phyloP scores from a whole-genome alignment of 345 rosid species.

The Lumnitzera littorea region DNA sequence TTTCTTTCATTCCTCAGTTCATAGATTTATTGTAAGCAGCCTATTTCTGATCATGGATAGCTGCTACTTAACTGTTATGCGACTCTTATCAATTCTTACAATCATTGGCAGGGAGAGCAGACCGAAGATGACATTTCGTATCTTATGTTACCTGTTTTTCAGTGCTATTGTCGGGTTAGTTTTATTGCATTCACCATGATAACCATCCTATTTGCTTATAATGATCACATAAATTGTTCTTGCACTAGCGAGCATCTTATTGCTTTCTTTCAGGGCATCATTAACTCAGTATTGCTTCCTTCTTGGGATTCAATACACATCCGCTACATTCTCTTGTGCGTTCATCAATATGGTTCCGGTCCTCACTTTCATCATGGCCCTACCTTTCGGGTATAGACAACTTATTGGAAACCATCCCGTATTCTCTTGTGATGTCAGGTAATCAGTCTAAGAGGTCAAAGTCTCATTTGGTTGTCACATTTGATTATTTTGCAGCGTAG shows the following conservation, averaged over 20 bases:
- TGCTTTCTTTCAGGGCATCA: constrained; percentile 35
- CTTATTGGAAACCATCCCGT: not conserved
- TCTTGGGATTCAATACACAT: constrained; percentile 51
- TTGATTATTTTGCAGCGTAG: constrained; percentile 24
- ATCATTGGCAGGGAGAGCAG: constrained; percentile 41
- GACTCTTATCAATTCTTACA: not conserved
- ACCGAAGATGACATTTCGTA: constrained; percentile 46
- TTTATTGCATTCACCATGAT: not conserved
- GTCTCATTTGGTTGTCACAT: not conserved
- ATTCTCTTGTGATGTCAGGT: too few species aligned
- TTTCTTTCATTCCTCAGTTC: not conserved
- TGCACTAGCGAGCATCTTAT: not conserved
- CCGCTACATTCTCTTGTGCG: constrained; percentile 59
- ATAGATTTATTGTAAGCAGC: too few species aligned
- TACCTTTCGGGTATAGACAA: constrained; percentile 40
- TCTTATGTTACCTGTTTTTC: constrained; percentile 42
- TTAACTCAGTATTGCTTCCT: constrained; percentile 55
- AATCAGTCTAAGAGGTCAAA: too few species aligned
- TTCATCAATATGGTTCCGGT: constrained; percentile 63
- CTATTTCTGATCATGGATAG: not conserved
- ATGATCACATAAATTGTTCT: not conserved
- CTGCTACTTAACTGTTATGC: not conserved
- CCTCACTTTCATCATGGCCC: constrained; percentile 52
- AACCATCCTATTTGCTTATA: too few species aligned
- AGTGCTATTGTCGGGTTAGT: constrained; percentile 59